These are phyloP conservation scores for Lodderomyces jiufengensis DNA, from an alignment of 1,139 yeast species.

Conservation along the genomic window DNA sequence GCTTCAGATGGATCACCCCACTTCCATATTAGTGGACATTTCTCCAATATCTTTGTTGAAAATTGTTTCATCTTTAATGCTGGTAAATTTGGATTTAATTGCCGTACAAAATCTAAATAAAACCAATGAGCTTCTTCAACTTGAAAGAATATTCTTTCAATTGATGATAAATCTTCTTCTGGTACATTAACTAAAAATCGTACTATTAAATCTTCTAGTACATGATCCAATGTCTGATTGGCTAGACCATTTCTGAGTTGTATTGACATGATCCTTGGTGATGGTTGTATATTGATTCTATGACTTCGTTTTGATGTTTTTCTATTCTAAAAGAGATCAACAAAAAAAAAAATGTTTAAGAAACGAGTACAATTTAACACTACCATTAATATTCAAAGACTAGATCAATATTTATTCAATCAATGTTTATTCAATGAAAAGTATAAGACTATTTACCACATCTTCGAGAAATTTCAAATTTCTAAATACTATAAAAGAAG, in stretches of 20 bases:
- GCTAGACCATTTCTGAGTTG: conserved; percentile 54
- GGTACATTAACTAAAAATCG: conserved; percentile 92
- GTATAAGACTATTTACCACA: conserved; percentile 5
- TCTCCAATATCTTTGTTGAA: conserved; percentile 64
- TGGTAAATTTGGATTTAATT: conserved; percentile 74
- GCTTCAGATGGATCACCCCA: conserved; percentile 82
- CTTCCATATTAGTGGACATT: conserved; percentile 83
- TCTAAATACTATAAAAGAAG: conserved; percentile 25
- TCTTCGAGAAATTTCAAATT: conserved; percentile 15
- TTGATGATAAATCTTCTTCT: conserved; percentile 78
- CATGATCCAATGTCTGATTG: conserved; percentile 64
- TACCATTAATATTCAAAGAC: not conserved
- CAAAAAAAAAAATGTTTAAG: not conserved
- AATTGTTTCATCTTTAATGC: conserved; percentile 76
- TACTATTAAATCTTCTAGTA: conserved; percentile 82
- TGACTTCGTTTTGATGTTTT: not conserved
- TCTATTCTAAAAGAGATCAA: not conserved
- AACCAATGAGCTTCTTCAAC: conserved; percentile 99
- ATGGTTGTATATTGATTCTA: not conserved
- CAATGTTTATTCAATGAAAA: too few relatives aligned
- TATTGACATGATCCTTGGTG: conserved; percentile 43
- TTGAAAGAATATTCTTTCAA: conserved; percentile 87
- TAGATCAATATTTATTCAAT: too few relatives aligned
- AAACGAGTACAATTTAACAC: too few relatives aligned
- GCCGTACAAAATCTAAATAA: conserved; percentile 80